These are phyloP conservation scores for Tulasnella sp. DNA, from an alignment of 768 basidiomycete species.

Conservation along the genomic window DNA sequence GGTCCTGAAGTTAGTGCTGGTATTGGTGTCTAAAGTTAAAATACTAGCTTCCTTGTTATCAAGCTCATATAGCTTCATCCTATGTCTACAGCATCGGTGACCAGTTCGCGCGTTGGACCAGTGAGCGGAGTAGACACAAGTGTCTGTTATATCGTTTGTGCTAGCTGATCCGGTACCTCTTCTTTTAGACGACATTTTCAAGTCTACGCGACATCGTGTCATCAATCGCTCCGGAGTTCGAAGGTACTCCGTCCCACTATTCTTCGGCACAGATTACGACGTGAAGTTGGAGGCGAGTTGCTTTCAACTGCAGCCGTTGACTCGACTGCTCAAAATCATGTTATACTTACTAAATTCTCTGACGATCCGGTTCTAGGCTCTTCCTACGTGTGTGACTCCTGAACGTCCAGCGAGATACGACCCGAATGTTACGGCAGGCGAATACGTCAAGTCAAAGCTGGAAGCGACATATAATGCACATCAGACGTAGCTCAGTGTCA, in stretches of 20 bases:
- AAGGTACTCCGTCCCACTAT: constrained; percentile 78
- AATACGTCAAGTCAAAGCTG: constrained; percentile 69
- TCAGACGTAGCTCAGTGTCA: too few species aligned
- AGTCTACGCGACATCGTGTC: constrained; percentile 80
- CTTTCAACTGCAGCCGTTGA: not conserved
- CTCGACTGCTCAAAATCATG: too few species aligned
- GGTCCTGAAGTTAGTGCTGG: constrained; percentile 72
- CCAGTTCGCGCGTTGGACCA: constrained; percentile 83
- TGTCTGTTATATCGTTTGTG: not conserved
- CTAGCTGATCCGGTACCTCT: too few species aligned
- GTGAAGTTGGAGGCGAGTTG: constrained; percentile 53
- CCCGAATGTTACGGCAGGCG: constrained; percentile 58
- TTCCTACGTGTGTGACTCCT: constrained; percentile 40
- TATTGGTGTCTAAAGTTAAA: too few species aligned
- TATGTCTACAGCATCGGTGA: constrained; percentile 52
- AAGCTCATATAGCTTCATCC: constrained; percentile 24
- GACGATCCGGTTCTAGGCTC: constrained; percentile 27
- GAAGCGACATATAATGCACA: constrained; percentile 48
- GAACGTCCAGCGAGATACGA: constrained; percentile 58
- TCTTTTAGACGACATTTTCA: constrained; percentile 69
- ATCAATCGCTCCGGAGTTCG: constrained; percentile 58
- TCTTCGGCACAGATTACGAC: constrained; percentile 82
- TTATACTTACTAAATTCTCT: not conserved
- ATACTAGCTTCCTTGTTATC: not conserved
- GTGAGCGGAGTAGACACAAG: constrained; percentile 31